Evolutionary conservation across 345 rosid genomes (phyloP).

Genomic region (Hypericum androsaemum): DNA sequence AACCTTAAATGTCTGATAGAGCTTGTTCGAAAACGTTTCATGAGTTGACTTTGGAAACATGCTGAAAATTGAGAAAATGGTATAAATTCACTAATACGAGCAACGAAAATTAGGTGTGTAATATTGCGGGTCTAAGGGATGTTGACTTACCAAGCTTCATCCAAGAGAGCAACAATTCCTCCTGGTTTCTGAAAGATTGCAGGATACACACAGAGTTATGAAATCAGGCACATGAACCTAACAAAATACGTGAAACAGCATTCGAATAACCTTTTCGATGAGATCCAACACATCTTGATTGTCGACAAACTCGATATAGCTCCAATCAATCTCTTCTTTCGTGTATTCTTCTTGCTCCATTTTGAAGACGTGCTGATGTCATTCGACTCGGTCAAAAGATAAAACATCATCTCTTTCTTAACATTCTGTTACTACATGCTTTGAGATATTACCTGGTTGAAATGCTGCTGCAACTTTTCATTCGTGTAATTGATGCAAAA

Average conservation of each 20-base stretch:
- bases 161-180: slow-evolving; percentile 72
- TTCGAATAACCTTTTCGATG: slow-evolving; percentile 60
- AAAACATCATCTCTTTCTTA: too few species aligned
- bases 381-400: too few species aligned
- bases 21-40: slow-evolving; percentile 89
- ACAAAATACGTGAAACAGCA: background rate
- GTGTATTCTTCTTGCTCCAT: slow-evolving; percentile 99
- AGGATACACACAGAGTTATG: background rate
- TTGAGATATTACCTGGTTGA: slow-evolving; percentile 60
- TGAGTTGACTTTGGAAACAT: slow-evolving; percentile 99
- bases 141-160: slow-evolving; percentile 72
- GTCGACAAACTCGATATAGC: slow-evolving; percentile 94
- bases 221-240: background rate
- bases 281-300: slow-evolving; percentile 96
- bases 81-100: slow-evolving; percentile 4
- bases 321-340: slow-evolving; percentile 88
- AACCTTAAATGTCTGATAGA: slow-evolving; percentile 79
- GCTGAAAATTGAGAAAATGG: slow-evolving; percentile 34
- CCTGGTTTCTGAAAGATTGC: slow-evolving; percentile 57
- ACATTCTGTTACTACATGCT: background rate
- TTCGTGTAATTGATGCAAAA: slow-evolving; percentile 93
- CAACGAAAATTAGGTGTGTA: slow-evolving; percentile 9
- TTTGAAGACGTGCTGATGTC: slow-evolving; percentile 83
- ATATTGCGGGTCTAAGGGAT: background rate
- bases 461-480: slow-evolving; percentile 96